These are phyloP conservation scores for Limnanthes douglasii DNA, from an alignment of 345 rosid species.

Conservation along the genomic window DNA sequence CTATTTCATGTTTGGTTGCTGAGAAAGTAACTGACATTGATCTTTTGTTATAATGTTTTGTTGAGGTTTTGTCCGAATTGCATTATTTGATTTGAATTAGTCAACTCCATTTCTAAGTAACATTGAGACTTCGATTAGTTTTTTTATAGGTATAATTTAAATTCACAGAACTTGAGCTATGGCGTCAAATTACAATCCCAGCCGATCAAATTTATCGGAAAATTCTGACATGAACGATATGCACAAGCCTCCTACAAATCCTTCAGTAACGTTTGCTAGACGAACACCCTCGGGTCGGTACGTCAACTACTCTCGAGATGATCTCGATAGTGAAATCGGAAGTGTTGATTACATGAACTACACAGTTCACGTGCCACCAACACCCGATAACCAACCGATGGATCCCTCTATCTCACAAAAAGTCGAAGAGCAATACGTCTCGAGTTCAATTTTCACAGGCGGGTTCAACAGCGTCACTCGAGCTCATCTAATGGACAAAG, in stretches of 20 bases:
- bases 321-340: slow-evolving; percentile 84
- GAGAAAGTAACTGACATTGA: too few species aligned
- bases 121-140: too few species aligned
- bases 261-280: slow-evolving; percentile 53
- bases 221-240: slow-evolving; percentile 49
- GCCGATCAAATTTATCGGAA: slow-evolving; percentile 43
- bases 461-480: slow-evolving; percentile 80
- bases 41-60: too few species aligned
- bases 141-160: too few species aligned
- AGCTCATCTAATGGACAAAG: slow-evolving; percentile 97
- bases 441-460: slow-evolving; percentile 85
- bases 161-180: slow-evolving; percentile 17
- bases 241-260: slow-evolving; percentile 45
- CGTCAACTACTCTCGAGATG: slow-evolving; percentile 80
- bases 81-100: too few species aligned
- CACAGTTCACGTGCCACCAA: slow-evolving; percentile 84
- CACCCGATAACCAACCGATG: slow-evolving; percentile 94
- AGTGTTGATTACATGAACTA: slow-evolving; percentile 62
- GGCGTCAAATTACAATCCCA: slow-evolving; percentile 50
- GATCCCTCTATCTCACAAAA: slow-evolving; percentile 85
- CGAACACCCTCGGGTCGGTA: slow-evolving; percentile 85
- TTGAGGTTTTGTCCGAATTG: too few species aligned
- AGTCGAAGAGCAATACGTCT: slow-evolving; percentile 96
- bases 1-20: too few species aligned
- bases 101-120: too few species aligned